phyloP scores from a whole-genome alignment of 1,139 yeast species.

The Yamadazyma triangularis region DNA sequence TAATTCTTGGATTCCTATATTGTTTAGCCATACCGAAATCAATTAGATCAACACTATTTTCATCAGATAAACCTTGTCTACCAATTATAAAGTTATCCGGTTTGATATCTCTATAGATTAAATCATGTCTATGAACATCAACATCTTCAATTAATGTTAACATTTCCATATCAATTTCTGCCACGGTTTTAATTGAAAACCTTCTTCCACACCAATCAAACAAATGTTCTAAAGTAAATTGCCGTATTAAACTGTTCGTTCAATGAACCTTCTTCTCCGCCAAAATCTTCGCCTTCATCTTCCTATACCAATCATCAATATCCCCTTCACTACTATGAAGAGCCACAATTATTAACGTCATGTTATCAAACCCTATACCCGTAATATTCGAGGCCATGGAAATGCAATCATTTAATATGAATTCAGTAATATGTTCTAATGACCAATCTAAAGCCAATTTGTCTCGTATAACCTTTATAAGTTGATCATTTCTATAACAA shows the following conservation, averaged over 20 bases:
- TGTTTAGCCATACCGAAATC: slow-evolving; percentile 98
- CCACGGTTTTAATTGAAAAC: slow-evolving; percentile 83
- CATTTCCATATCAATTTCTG: slow-evolving; percentile 91
- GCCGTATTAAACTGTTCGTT: too few relatives aligned
- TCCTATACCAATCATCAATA: slow-evolving; percentile 55
- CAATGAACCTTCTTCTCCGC: slow-evolving; percentile 33
- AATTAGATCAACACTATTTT: slow-evolving; percentile 58
- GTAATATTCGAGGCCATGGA: slow-evolving; percentile 71
- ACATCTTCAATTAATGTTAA: slow-evolving; percentile 78
- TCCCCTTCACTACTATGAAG: slow-evolving; percentile 40
- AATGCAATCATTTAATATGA: slow-evolving; percentile 59
- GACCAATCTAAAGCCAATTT: slow-evolving; percentile 55
- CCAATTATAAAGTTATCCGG: slow-evolving; percentile 94
- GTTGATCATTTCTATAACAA: slow-evolving; percentile 57
- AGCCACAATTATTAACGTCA: slow-evolving; percentile 67
- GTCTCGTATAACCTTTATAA: slow-evolving; percentile 52
- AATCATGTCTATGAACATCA: slow-evolving; percentile 83
- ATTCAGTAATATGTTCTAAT: slow-evolving; percentile 55
- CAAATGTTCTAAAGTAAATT: slow-evolving; percentile 89
- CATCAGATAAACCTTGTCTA: slow-evolving; percentile 50
- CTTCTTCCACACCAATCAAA: slow-evolving; percentile 98
- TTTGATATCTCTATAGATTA: slow-evolving; percentile 91
- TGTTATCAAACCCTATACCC: slow-evolving; percentile 77
- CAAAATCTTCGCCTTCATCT: slow-evolving; percentile 46
- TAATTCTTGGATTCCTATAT: slow-evolving; percentile 90